Evolutionary conservation across 2,329 filamentous ascomycete genomes (phyloP), one percentile per base, ranked within the genome.

Genomic region (Onygenales sp.): DNA sequence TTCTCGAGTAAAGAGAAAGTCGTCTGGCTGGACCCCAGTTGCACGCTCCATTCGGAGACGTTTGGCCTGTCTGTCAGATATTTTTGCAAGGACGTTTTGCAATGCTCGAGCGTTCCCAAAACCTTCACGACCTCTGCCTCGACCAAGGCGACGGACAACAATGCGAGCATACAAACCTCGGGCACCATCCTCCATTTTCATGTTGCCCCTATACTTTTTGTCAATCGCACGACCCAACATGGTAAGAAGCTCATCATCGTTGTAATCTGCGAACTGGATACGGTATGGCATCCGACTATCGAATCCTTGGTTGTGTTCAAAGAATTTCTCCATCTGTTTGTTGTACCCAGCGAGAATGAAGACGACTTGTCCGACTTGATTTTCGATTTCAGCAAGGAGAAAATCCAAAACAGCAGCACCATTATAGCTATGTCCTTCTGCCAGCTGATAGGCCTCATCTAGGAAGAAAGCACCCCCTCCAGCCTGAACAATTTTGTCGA

Each of bases 401-500:
- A 78, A 87, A 57, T 92, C 86, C 0, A 92, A 71, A 0, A 89
- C 84, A 0, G 78, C 76, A 0, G 69, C 72, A 0, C 86, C 86
- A 0, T 79, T 79, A 2, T 64, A 60, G 21, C 71, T 85, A 53
- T 80, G 79, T 0, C 78, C 78, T 0, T 79, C 80, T 0, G 81
- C 76, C 0, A 92, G 72, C 58, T 91, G 86, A 61, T 92, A 90
- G 0, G 87, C 86, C 64, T 92, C 87, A 55, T 92, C 87, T 21
- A 92, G 84, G 62, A 92, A 91, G 1, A 89, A 61, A 0, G 83
- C 83, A 0, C 87, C 87, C 0, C 86, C 87, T 0, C 80, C 82
- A 0, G 67, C 58, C 32, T 82, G 72, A 3, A 81, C 64, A 0
- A 91, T 74, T 0, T 72, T 59, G 2, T 84, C 73, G 5, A 87